Conservation (phyloP, 176 grass and related monocot genomes). For the Tillandsia fasciculata region DNA sequence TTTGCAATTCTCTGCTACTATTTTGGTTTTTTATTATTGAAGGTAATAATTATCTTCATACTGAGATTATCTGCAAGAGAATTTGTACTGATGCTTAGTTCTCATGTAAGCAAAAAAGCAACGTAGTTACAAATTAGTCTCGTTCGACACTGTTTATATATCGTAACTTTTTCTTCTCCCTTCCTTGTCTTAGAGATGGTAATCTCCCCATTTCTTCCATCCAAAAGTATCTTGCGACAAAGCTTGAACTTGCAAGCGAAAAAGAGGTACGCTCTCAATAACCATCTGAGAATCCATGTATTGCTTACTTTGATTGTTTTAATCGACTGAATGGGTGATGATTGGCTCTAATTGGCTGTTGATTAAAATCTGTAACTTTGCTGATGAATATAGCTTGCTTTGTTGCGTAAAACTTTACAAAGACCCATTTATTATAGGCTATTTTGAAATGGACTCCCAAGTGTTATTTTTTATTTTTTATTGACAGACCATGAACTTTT, state of each 20-base stretch:
- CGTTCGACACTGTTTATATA: not conserved
- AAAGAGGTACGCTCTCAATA: constrained; percentile 49
- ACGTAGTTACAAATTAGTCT: not conserved
- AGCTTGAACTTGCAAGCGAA: constrained; percentile 63
- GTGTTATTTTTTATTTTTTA: too few relatives aligned
- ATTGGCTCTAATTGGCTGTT: not conserved
- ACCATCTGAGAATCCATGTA: not conserved
- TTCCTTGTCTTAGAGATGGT: constrained; percentile 52
- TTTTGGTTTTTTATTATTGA: not conserved
- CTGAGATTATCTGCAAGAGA: not conserved
- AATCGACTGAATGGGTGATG: not conserved
- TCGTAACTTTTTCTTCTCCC: constrained; percentile 5
- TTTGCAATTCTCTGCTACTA: not conserved
- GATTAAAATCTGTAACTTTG: too few relatives aligned
- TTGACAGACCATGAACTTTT: too few relatives aligned
- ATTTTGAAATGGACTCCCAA: too few relatives aligned
- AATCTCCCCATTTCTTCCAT: constrained; percentile 52
- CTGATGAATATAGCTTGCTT: too few relatives aligned
- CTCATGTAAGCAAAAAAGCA: not conserved
- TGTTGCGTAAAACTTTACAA: too few relatives aligned
- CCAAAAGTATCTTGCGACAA: constrained; percentile 59
- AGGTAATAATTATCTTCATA: not conserved
- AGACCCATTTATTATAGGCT: too few relatives aligned
- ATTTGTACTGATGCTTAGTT: not conserved
- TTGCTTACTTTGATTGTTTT: constrained; percentile 4